A percentile compares a stretch with the other conserved stretches of the same genome.
Conservation (phyloP, 495 filamentous ascomycete species). For the Polyplosphaeria fusca region DNA sequence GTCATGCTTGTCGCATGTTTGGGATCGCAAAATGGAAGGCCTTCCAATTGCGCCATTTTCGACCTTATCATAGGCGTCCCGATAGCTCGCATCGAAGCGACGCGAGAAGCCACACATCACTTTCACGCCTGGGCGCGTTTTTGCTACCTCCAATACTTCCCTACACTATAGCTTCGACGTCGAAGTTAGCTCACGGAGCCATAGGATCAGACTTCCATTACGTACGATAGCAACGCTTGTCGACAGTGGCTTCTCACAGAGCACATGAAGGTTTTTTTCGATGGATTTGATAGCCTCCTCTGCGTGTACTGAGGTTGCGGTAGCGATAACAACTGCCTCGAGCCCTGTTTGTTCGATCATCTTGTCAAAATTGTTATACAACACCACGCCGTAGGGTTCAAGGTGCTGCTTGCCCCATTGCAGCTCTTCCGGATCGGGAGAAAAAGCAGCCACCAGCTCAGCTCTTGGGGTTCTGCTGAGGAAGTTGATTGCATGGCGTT, state of each 20-base stretch:
- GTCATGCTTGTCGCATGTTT: constrained; percentile 59
- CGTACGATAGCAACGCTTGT: constrained; percentile 54
- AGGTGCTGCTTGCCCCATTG: constrained; percentile 20
- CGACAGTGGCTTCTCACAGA: constrained; percentile 56
- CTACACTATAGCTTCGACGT: constrained; percentile 11
- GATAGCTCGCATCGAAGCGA: constrained; percentile 57
- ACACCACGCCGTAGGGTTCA: constrained; percentile 15
- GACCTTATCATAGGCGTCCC: constrained; percentile 50
- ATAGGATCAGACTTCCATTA: constrained; percentile 13
- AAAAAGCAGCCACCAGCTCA: constrained; percentile 29
- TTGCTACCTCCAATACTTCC: constrained; percentile 50
- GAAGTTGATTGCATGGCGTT: constrained; percentile 28
- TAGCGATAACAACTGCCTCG: constrained; percentile 52
- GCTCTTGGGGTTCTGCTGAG: constrained; percentile 25
- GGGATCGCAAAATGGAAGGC: constrained; percentile 53
- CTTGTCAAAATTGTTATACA: constrained; percentile 55
- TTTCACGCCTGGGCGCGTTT: constrained; percentile 51
- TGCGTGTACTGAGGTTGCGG: constrained; percentile 55
- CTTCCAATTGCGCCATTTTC: constrained; percentile 49
- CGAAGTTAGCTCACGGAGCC: neutral
- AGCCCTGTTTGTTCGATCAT: constrained; percentile 57
- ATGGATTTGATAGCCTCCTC: constrained; percentile 58
- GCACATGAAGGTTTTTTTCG: constrained; percentile 51
- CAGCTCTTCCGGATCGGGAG: constrained; percentile 19
- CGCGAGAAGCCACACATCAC: constrained; percentile 61